Evolutionary conservation across 1,139 yeast species (phyloP).

Genomic region (Geotrichum klebahnii): DNA sequence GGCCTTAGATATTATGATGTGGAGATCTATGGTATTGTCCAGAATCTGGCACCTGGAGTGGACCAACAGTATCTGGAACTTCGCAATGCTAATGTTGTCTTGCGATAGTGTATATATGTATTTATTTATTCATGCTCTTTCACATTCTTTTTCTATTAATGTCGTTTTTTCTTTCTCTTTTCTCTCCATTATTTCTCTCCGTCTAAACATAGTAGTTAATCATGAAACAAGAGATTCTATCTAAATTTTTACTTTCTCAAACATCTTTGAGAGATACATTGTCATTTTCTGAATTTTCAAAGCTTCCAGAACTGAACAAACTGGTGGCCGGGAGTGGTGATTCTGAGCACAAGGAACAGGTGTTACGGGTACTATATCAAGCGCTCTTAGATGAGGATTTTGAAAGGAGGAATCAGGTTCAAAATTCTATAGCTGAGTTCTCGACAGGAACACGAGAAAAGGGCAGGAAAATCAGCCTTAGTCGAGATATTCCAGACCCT

Average conservation of each 20-base stretch:
- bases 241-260: slow-evolving; percentile 26
- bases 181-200: neutral
- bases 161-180: neutral
- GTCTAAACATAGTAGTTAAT: neutral
- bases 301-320: slow-evolving; percentile 19
- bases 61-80: slow-evolving; percentile 89
- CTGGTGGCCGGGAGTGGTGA: slow-evolving; percentile 11
- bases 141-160: neutral
- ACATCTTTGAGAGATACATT: slow-evolving; percentile 26
- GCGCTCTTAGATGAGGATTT: slow-evolving; percentile 22
- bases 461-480: neutral
- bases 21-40: slow-evolving; percentile 77
- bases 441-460: slow-evolving; percentile 1
- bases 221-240: slow-evolving; percentile 23
- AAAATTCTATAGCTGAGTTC: slow-evolving; percentile 21
- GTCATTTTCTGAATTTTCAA: slow-evolving; percentile 23
- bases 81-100: slow-evolving; percentile 81
- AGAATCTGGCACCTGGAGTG: slow-evolving; percentile 80
- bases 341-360: slow-evolving; percentile 1
- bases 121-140: slow-evolving; percentile 1
- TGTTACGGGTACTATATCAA: slow-evolving; percentile 20
- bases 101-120: slow-evolving; percentile 43
- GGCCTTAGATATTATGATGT: slow-evolving; percentile 76
- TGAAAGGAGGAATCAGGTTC: slow-evolving; percentile 21
- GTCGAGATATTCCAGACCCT: slow-evolving; percentile 13